Percentiles rank a stretch among this genome's conserved stretches.
These are phyloP conservation scores for Colletotrichum sp. DNA, from an alignment of 2,329 filamentous ascomycete species.

Conservation along the genomic window DNA sequence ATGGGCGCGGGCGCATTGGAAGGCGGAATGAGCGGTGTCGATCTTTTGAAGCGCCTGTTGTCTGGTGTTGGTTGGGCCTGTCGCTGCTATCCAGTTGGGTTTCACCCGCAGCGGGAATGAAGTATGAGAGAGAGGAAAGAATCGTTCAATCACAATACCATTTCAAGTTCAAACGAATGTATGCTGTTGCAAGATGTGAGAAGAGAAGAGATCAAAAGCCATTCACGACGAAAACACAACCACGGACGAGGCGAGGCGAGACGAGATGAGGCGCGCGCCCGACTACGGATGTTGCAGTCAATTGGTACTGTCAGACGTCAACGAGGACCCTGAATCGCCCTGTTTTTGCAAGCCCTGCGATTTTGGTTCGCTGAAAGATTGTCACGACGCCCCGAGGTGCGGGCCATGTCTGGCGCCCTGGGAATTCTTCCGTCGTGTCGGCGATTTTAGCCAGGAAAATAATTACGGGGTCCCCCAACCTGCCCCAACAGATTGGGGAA, in stretches of 20 bases:
- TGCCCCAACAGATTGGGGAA: not conserved
- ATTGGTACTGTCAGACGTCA: not conserved
- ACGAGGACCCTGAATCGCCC: not conserved
- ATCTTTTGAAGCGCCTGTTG: not conserved
- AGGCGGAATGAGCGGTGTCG: not conserved
- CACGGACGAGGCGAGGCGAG: not conserved
- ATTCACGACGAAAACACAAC: not conserved
- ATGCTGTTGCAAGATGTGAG: not conserved
- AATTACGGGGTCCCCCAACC: not conserved
- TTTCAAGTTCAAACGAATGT: not conserved
- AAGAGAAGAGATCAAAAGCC: not conserved
- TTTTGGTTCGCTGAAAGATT: conserved; percentile 14
- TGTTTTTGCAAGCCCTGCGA: not conserved
- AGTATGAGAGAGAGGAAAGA: not conserved
- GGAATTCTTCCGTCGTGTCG: conserved; percentile 19
- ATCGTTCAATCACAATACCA: not conserved
- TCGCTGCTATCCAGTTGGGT: not conserved
- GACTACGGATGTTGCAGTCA: not conserved
- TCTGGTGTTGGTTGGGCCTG: no score
- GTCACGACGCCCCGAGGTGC: conserved; percentile 14
- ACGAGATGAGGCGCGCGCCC: not conserved
- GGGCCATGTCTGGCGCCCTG: not conserved
- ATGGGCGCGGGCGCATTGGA: not conserved
- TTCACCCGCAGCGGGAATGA: not conserved
- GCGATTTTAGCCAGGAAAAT: conserved; percentile 1